Base-by-base conservation (phyloP, 179 eudicot species). In the Heliamphora pulchella region DNA sequence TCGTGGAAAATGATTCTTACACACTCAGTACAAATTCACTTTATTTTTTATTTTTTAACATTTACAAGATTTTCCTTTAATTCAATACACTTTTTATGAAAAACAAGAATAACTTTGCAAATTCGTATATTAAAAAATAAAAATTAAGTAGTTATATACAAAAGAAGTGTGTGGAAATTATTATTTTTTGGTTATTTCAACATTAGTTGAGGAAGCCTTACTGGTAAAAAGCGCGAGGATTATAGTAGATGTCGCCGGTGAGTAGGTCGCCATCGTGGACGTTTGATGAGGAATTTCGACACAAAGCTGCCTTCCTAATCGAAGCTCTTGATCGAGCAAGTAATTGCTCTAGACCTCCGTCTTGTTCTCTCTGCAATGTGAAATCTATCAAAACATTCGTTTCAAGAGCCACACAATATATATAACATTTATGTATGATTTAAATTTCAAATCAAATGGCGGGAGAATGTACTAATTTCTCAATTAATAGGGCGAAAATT, bases 201-300 rank as follows among this genome's bases (percentile, higher is more conserved):
- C 20, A 13, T 5, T 8, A n/a, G 76, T 74, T 10, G 11, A 31
- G 5, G 47, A 79, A 66, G 8, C 20, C 90, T 85, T 78, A 87
- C 90, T 75, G 86, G 77, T 68, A 78, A 78, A 87, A 87, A 54
- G 85, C 82, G 69, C 69, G 65, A 68, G 86, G 85, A 54, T 85
- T 87, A 6, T 58, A 85, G 55, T 85, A 87, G 55, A 87, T 58
- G 41, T 73, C 44, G 10, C 67, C 53, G 51, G 79, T 57, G 67
- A 62, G 78, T 47, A 20, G 15, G 44, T 44, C 73, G 67, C 72
- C 31, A 61, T 77, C 67, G n/a, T 59, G 46, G 64, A 73, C 15
- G 22, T 58, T 8, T 3, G 57, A 55, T 0, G 87, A 82, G 39
- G 14, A 22, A 31, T 81, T 87, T 71, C 77, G 67, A 72, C 50